phyloP scores from a whole-genome alignment of 2,329 filamentous ascomycete genomes.

The Aspergillus hiratsukae region DNA sequence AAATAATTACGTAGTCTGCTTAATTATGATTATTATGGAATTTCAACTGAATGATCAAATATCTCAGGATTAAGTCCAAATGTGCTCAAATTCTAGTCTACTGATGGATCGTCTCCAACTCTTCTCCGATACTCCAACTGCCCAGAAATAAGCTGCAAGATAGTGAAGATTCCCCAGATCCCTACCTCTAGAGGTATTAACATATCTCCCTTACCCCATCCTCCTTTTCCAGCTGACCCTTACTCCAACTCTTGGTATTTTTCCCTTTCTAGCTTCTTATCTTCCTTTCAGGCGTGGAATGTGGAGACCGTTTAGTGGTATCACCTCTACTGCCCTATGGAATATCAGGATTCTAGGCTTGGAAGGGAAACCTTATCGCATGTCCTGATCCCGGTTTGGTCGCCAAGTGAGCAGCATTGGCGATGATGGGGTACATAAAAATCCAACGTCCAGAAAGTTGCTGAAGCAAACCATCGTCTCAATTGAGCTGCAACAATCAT shows the following conservation, averaged over 20 bases:
- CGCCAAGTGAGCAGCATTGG: neutral
- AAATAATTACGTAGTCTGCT: neutral
- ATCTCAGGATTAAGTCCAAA: neutral
- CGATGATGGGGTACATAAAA: neutral
- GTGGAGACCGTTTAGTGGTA: neutral
- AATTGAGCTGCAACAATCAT: neutral
- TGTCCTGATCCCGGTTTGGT: neutral
- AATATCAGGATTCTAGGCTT: neutral
- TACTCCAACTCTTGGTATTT: neutral
- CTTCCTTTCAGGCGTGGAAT: neutral
- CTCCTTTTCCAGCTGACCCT: neutral
- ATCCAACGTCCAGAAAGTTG: no score
- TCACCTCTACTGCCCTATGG: neutral
- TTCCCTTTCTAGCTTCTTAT: neutral
- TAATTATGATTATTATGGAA: neutral
- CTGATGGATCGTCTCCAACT: neutral
- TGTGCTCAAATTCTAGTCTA: neutral
- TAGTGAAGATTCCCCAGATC: neutral
- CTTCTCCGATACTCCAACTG: neutral
- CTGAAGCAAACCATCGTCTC: neutral
- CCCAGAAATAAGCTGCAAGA: neutral
- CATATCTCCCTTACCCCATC: neutral
- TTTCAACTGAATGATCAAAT: neutral
- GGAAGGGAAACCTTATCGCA: neutral
- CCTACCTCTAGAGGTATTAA: no score